Evolutionary conservation across 768 basidiomycete genomes (phyloP), one percentile per base, ranked within the genome.

Genomic region (Psilocybe cubensis): DNA sequence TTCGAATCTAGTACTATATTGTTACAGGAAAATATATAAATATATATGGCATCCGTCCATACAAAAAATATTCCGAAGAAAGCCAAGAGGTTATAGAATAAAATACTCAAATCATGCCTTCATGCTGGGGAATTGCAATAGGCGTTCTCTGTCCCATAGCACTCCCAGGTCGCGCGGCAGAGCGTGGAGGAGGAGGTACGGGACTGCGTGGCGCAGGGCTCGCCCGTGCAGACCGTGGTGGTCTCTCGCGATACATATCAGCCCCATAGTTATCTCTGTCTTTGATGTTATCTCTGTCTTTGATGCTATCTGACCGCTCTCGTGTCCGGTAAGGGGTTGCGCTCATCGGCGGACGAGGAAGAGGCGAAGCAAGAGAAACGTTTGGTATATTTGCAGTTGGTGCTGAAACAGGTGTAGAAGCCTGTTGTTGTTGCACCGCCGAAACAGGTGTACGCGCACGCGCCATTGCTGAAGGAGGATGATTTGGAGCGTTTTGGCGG

Each of bases 141-240:
- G 79, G 82, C 3, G 83, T 79, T 18, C 81, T 78, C 59, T 74
- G 76, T 12, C 75, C 77, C 18, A 76, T 62, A 25, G 75, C 67
- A 66, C 86, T 89, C 11, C 82, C 80, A 2, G 90, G 89, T 9
- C 89, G 76, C 69, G 88, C 84, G 20, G 75, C 75, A 53, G 89
- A 90, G 48, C 89, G 67, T 20, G 70, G 79, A 17, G 89, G 88
- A 3, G 86, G 83, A 20, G 67, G 62, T 0, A 46, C 65, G 27
- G 69, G 68, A 43, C 65, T 66, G 25, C 67, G 64, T 0, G 82
- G 85, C 1, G 80, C 82, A n/a, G 81, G 81, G 63, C 79, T 79
- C 14, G 68, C 71, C 48, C 71, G 65, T 28, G 68, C 58, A 6
- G 71, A 66, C 49, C 76, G 66, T 21, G 71, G 69, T 1, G 74